Percentiles rank a stretch among this genome's conserved stretches.
Evolutionary conservation across 2,329 filamentous ascomycete genomes (phyloP).

Genomic region (Ampelomyces quisqualis): DNA sequence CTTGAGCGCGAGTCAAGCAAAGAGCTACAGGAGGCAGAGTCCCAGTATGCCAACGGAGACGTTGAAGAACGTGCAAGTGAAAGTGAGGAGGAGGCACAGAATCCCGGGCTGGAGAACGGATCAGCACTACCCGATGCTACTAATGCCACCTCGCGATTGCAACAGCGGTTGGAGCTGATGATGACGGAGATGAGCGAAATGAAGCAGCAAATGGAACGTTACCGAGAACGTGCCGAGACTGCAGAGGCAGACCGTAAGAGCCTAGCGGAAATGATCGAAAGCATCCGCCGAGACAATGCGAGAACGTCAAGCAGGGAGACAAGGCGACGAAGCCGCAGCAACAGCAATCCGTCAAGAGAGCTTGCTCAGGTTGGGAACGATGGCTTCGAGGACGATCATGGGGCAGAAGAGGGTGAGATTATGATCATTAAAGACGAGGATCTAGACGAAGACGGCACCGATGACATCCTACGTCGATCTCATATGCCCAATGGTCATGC

Average conservation of each 20-base stretch:
- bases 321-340: conserved; percentile 30
- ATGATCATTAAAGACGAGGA: conserved; percentile 40
- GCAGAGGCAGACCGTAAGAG: conserved; percentile 80
- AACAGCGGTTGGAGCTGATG: conserved; percentile 74
- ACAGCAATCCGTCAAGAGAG: conserved; percentile 16
- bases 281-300: conserved; percentile 68
- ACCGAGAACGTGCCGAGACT: conserved; percentile 72
- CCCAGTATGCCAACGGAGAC: conserved; percentile 21
- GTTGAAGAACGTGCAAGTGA: conserved; percentile 10
- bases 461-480: conserved; percentile 17
- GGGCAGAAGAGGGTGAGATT: conserved; percentile 39
- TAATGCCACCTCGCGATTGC: conserved; percentile 55
- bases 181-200: conserved; percentile 77
- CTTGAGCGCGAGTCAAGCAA: conserved; percentile 63
- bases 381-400: conserved; percentile 20
- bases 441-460: conserved; percentile 26
- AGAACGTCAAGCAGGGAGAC: conserved; percentile 42
- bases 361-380: conserved; percentile 14
- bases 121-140: conserved; percentile 21
- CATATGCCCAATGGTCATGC: conserved; percentile 37
- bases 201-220: conserved; percentile 75
- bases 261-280: conserved; percentile 83
- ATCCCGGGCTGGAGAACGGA: conserved; percentile 20
- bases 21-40: conserved; percentile 38
- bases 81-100: conserved; percentile 16